Percentiles rank a stretch among this genome's conserved stretches.
phyloP scores from a whole-genome alignment of 2,329 filamentous ascomycete species.

The Diaporthe sp. region DNA sequence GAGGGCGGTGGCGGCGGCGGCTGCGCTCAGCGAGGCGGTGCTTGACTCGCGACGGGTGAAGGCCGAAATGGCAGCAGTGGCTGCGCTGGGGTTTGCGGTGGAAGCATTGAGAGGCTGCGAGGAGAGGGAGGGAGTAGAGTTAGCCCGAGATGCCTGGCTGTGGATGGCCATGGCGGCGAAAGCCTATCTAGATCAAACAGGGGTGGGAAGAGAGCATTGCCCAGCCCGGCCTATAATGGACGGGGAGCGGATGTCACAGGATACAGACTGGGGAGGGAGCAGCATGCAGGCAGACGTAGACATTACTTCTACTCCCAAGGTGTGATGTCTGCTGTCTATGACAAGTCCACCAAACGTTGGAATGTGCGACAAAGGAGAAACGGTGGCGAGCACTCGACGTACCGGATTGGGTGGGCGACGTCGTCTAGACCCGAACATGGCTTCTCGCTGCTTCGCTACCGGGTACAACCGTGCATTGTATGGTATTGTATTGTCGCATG shows the following conservation, averaged over 20 bases:
- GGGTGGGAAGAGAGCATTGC: constrained; percentile 1
- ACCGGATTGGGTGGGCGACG: constrained; percentile 64
- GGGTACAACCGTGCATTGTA: constrained; percentile 31
- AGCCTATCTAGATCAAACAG: constrained; percentile 10
- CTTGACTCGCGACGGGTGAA: constrained; percentile 78
- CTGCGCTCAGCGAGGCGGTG: constrained; percentile 79
- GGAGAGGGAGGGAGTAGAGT: constrained; percentile 38
- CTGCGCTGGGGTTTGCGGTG: constrained; percentile 79
- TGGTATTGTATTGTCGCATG: constrained; percentile 23
- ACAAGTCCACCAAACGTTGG: constrained; percentile 7
- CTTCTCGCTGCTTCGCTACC: constrained; percentile 32
- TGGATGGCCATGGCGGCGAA: constrained; percentile 27
- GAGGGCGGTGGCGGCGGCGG: constrained; percentile 88
- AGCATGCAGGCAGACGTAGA: constrained; percentile 12
- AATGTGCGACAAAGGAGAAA: constrained; percentile 34
- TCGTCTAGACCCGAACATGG: constrained; percentile 68
- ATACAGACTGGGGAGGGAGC: background rate
- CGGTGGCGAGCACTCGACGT: constrained; percentile 52
- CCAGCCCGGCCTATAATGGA: constrained; percentile 18
- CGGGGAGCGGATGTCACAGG: constrained; percentile 10
- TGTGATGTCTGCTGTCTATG: background rate
- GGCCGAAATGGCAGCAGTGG: constrained; percentile 85
- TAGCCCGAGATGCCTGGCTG: constrained; percentile 29
- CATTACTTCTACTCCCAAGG: background rate
- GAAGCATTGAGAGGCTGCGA: constrained; percentile 73